Conservation (phyloP, 2,329 filamentous ascomycete species). For the Trichophaea hybrida region DNA sequence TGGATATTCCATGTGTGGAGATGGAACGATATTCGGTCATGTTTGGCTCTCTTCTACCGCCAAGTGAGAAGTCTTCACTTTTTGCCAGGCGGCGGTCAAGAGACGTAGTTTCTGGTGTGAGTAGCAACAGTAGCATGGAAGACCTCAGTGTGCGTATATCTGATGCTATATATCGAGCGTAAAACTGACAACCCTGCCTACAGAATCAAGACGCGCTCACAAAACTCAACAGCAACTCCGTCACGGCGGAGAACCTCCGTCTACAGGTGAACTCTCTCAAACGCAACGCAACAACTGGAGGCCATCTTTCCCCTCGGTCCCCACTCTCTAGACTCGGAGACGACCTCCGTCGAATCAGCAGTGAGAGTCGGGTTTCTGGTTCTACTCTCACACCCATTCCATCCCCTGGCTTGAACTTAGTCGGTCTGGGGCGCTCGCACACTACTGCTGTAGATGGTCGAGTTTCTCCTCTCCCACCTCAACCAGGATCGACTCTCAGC, state of each 20-base stretch:
- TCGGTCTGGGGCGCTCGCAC: slow-evolving; percentile 11
- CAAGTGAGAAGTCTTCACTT: slow-evolving; percentile 19
- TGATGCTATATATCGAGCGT: background rate
- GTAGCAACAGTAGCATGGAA: background rate
- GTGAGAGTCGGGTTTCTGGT: background rate
- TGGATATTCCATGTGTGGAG: slow-evolving; percentile 65
- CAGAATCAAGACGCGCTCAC: slow-evolving; percentile 8
- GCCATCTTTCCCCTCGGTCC: slow-evolving; percentile 16
- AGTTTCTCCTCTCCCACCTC: background rate
- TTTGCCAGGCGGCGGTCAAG: slow-evolving; percentile 19
- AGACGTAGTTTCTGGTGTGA: slow-evolving; percentile 1
- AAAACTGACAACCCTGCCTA: background rate
- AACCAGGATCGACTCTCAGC: no score
- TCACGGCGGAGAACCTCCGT: background rate
- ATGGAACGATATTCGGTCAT: slow-evolving; percentile 90
- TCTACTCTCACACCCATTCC: slow-evolving; percentile 6
- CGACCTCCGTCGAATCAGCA: slow-evolving; percentile 7
- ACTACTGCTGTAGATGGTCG: slow-evolving; percentile 5
- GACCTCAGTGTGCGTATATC: background rate
- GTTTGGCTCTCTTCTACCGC: slow-evolving; percentile 59
- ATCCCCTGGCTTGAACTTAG: background rate
- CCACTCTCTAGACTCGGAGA: slow-evolving; percentile 13
- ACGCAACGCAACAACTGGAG: slow-evolving; percentile 18
- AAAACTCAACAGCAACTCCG: background rate
- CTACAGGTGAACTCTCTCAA: slow-evolving; percentile 8